Evolutionary conservation across 2,329 filamentous ascomycete species (phyloP).

Genomic region (Aspergillus sp.): DNA sequence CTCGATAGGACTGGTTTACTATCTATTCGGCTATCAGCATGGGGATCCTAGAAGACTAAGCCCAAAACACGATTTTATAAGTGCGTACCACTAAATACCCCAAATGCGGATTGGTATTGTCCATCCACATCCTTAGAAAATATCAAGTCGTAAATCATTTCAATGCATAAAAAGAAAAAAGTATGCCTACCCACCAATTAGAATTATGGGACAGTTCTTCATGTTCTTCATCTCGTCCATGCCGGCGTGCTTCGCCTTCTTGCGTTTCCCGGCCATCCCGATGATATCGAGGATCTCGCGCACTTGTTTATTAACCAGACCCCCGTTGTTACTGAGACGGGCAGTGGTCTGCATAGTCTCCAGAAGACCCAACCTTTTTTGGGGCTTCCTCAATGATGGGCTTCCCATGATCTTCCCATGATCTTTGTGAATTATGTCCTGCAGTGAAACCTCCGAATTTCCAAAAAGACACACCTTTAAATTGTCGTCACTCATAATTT

Average conservation of each 20-base stretch:
- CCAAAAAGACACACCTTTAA: conserved; percentile 96
- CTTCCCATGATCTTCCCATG: conserved; percentile 67
- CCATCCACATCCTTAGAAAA: no score
- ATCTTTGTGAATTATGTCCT: conserved; percentile 81
- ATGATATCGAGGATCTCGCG: conserved; percentile 77
- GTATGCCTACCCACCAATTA: conserved; percentile 92
- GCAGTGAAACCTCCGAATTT: conserved; percentile 84
- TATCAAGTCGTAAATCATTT: no score
- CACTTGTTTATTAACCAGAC: conserved; percentile 53
- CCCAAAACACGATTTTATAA: no score
- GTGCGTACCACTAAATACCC: no score
- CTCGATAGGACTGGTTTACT: no score
- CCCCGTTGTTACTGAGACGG: conserved; percentile 25
- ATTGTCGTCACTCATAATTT: conserved; percentile 93
- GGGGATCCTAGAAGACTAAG: no score
- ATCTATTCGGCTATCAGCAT: no score
- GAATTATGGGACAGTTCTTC: conserved; percentile 98
- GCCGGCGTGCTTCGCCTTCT: conserved; percentile 93
- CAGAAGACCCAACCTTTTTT: conserved; percentile 67
- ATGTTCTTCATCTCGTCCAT: conserved; percentile 89
- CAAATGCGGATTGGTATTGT: no score
- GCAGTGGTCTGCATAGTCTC: conserved; percentile 47
- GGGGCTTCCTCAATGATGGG: conserved; percentile 78
- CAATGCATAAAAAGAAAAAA: conserved; percentile 7
- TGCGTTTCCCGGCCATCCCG: conserved; percentile 84